A percentile compares a stretch with the other conserved stretches of the same genome.
phyloP scores from a whole-genome alignment of 2,329 filamentous ascomycete species.

The Aspergillus fructus region DNA sequence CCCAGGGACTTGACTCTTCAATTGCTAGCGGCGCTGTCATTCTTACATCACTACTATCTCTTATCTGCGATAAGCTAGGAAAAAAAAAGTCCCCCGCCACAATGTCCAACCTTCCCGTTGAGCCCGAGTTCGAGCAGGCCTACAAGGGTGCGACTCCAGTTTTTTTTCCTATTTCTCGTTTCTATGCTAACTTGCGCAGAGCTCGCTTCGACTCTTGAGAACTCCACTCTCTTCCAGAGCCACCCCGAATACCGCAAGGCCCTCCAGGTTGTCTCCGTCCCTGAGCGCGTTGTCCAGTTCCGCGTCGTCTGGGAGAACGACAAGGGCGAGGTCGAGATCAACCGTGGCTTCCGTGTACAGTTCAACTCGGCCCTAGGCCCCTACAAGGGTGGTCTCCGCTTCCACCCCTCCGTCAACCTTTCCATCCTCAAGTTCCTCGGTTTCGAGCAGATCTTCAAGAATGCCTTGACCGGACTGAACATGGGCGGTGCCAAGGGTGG shows the following conservation, averaged over 20 bases:
- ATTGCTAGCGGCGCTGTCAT: slow-evolving; percentile 10
- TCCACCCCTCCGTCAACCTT: slow-evolving; percentile 72
- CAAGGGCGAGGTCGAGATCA: slow-evolving; percentile 79
- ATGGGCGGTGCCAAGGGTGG: slow-evolving; percentile 99
- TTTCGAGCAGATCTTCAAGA: slow-evolving; percentile 99
- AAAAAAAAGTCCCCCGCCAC: not conserved
- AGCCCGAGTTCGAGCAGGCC: slow-evolving; percentile 99
- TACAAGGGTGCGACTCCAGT: slow-evolving; percentile 69
- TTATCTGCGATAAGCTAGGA: slow-evolving; percentile 9
- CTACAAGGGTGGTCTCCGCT: slow-evolving; percentile 95
- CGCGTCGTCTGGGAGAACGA: slow-evolving; percentile 96
- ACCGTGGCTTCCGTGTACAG: slow-evolving; percentile 93
- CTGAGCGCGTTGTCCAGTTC: slow-evolving; percentile 96
- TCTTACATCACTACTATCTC: slow-evolving; percentile 7
- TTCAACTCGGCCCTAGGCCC: slow-evolving; percentile 97
- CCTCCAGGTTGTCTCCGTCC: slow-evolving; percentile 81
- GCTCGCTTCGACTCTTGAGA: slow-evolving; percentile 90
- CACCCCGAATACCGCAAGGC: slow-evolving; percentile 93
- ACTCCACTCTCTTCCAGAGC: slow-evolving; percentile 88
- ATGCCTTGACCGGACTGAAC: slow-evolving; percentile 90
- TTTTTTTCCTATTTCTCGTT: too few relatives aligned
- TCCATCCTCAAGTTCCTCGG: slow-evolving; percentile 90
- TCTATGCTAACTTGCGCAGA: slow-evolving; percentile 53
- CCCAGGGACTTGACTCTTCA: slow-evolving; percentile 10
- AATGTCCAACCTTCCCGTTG: slow-evolving; percentile 81